phyloP scores from a whole-genome alignment of 2,329 filamentous ascomycete species.

The Fusarium sublunatum region DNA sequence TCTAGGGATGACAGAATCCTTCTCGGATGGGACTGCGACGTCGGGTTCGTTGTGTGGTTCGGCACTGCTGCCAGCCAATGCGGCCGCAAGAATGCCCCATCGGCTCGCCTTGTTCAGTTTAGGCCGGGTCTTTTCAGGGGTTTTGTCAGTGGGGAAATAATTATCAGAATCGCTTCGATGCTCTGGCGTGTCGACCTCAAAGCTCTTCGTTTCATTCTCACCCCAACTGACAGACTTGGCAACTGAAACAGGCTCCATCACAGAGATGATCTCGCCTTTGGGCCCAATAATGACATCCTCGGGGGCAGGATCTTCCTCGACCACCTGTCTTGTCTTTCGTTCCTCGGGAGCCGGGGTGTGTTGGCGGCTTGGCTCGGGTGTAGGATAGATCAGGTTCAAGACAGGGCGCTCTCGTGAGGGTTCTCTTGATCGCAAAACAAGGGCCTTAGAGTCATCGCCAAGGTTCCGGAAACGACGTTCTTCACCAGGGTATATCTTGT shows the following conservation, averaged over 20 bases:
- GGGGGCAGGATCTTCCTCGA: slow-evolving; percentile 32
- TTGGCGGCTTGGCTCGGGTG: slow-evolving; percentile 58
- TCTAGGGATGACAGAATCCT: slow-evolving; percentile 23
- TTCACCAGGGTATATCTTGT: slow-evolving; percentile 66
- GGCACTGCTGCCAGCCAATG: slow-evolving; percentile 57
- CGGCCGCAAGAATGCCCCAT: slow-evolving; percentile 66
- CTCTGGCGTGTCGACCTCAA: slow-evolving; percentile 70
- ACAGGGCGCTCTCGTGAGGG: slow-evolving; percentile 67
- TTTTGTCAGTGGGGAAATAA: slow-evolving; percentile 40
- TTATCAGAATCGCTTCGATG: slow-evolving; percentile 50
- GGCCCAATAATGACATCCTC: slow-evolving; percentile 55
- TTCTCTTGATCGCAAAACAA: slow-evolving; percentile 60
- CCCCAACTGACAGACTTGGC: slow-evolving; percentile 73
- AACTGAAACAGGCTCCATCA: slow-evolving; percentile 33
- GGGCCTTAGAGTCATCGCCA: slow-evolving; percentile 43
- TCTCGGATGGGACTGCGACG: slow-evolving; percentile 26
- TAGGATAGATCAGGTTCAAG: slow-evolving; percentile 71
- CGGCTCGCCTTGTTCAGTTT: slow-evolving; percentile 55
- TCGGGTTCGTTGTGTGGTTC: slow-evolving; percentile 53
- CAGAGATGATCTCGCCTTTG: slow-evolving; percentile 56
- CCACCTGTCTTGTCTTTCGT: slow-evolving; percentile 29
- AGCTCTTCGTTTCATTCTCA: slow-evolving; percentile 72
- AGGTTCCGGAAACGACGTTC: slow-evolving; percentile 53
- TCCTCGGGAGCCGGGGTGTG: slow-evolving; percentile 57
- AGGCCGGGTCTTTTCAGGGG: slow-evolving; percentile 49